Conservation (phyloP, 192 early-diverging fungal genomes). For the Dissophora globulifera region DNA sequence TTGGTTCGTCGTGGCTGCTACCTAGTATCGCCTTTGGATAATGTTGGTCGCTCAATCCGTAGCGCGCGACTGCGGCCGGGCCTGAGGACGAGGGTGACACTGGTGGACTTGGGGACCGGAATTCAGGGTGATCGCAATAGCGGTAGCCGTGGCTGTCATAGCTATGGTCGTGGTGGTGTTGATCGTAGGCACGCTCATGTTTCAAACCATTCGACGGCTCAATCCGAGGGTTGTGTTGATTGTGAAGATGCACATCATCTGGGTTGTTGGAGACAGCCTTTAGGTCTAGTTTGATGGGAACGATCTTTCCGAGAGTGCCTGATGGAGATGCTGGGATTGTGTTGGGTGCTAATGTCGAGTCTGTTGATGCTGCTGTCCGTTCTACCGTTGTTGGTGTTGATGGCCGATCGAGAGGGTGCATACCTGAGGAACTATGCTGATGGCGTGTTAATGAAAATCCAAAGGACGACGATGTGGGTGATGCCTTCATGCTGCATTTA, state of each 20-base stretch:
- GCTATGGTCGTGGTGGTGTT: not conserved
- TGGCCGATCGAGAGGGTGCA: conserved; percentile 6
- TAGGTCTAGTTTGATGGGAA: conserved; percentile 35
- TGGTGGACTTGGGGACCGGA: conserved; percentile 7
- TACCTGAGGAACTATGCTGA: not conserved
- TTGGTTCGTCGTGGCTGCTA: conserved; percentile 18
- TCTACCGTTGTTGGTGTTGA: not conserved
- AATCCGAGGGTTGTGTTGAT: conserved; percentile 18
- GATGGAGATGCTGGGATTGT: not conserved
- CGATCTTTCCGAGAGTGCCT: not conserved
- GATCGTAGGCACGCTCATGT: not conserved
- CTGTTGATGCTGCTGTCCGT: not conserved
- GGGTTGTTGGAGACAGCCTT: conserved; percentile 36
- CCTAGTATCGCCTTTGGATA: not conserved
- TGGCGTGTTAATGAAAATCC: not conserved
- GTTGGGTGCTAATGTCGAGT: not conserved
- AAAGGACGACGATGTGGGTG: conserved; percentile 3
- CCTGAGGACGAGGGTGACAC: not conserved
- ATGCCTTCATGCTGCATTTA: not conserved
- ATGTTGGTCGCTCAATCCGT: conserved; percentile 8
- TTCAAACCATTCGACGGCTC: conserved; percentile 5
- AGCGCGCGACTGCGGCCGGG: no score
- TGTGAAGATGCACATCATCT: conserved; percentile 28
- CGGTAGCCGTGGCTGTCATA: not conserved
- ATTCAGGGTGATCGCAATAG: not conserved